These are phyloP conservation scores for Achlya hypogyna DNA, from an alignment of 352 stramenopile genomes.

Conservation along the genomic window DNA sequence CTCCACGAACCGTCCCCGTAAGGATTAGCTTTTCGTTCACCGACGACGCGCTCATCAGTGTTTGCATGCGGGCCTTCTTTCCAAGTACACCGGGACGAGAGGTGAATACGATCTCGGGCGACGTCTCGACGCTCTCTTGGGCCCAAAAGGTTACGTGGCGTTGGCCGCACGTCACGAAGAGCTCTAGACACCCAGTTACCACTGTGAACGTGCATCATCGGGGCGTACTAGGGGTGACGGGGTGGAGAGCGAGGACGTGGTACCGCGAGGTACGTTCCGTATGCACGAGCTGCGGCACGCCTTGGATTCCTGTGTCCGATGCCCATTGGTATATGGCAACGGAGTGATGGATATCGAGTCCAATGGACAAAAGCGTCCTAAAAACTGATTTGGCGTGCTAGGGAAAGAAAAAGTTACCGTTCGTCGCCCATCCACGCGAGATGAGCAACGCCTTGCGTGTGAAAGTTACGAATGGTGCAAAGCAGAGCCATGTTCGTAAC, in stretches of 20 bases:
- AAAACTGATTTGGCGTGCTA: neutral
- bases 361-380: constrained; percentile 47
- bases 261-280: constrained; percentile 15
- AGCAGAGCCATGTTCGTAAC: constrained; percentile 35
- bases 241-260: constrained; percentile 9
- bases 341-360: constrained; percentile 56
- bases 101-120: constrained; percentile 34
- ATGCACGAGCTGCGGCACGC: constrained; percentile 1
- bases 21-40: constrained; percentile 42
- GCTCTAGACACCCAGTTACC: constrained; percentile 12
- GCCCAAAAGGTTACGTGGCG: constrained; percentile 69
- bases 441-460: constrained; percentile 47
- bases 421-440: constrained; percentile 69
- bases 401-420: constrained; percentile 18
- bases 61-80: constrained; percentile 61
- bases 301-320: neutral
- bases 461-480: constrained; percentile 55
- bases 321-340: constrained; percentile 72
- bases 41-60: constrained; percentile 41
- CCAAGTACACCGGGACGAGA: constrained; percentile 47
- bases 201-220: neutral
- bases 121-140: constrained; percentile 50
- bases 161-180: constrained; percentile 57
- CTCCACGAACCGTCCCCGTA: constrained; percentile 55
- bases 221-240: neutral